Base-by-base conservation (phyloP, 2,329 filamentous ascomycete species). In the Xylaria sp. region DNA sequence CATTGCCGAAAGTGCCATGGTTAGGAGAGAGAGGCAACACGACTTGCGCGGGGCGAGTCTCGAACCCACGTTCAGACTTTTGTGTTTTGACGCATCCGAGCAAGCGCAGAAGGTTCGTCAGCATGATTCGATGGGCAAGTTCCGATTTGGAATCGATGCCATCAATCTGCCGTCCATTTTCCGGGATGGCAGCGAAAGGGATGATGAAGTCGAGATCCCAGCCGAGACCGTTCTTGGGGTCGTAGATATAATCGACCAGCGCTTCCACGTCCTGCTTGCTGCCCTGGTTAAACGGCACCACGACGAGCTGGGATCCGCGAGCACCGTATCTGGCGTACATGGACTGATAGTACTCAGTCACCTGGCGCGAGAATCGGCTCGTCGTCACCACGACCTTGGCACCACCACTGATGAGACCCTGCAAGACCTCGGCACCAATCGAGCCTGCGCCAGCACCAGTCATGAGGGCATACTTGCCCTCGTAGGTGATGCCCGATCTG, bases 211-310 rank as follows among this genome's bases (percentile, higher is more conserved):
- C 96, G 43, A 99, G 88, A 81, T 99, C 96, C 96, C 97, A 99
- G 72, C 96, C 96, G 10, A 99, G 91, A 71, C 97, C 97, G 78
- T 91, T 94, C 90, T 98, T 99, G 71, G 91, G 81, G 78, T 98
- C 95, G 80, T 97, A 99, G 78, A 99, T 97, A 84, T 98, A 99
- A 69, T 97, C 88, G 60, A 99, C 86, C 8, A 99, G 87, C 55
- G 94, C 94, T 80, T 98, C 93, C 41, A 97, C 93, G 79, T 99
- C 96, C 80, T 98, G 95, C 84, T 97, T 97, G 85, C 95, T 98
- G 72, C 95, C 96, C 81, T 97, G 94, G 82, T 99, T 99, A 89
- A 99, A 99, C 58, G 97, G 96, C 63, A 98, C 97, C 63, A 99
- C 96, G 46, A 99, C 93, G 64, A 99, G 91, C 83, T 98, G 94